Evolutionary conservation across 306 rosid genomes (phyloP).

Genomic region (Prunus salicina): DNA sequence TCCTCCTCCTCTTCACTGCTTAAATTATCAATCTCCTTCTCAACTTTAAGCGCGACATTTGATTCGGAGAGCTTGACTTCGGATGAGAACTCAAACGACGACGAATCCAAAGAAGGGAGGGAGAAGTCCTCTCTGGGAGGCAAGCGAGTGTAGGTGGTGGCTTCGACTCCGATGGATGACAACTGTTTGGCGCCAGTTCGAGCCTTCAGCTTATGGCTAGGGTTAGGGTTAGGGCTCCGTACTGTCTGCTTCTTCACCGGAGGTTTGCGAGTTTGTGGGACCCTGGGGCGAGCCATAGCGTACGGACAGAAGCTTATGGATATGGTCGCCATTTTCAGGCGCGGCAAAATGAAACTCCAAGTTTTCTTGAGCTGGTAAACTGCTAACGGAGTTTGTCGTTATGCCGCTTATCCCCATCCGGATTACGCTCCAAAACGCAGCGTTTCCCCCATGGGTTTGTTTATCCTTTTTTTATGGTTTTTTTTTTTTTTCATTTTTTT

Average conservation of each 20-base stretch:
- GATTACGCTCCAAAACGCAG: conserved; percentile 4
- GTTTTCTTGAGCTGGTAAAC: neutral
- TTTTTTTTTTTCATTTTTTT: too few relatives aligned
- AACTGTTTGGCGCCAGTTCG: conserved; percentile 30
- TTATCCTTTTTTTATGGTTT: too few relatives aligned
- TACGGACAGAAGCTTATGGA: conserved; percentile 47
- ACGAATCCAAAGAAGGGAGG: conserved; percentile 15
- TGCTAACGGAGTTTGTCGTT: neutral
- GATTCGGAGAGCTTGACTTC: conserved; percentile 79
- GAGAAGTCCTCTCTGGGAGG: conserved; percentile 77
- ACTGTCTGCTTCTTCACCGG: conserved; percentile 25
- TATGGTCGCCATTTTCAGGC: conserved; percentile 48
- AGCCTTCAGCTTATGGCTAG: conserved; percentile 17
- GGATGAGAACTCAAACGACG: conserved; percentile 16
- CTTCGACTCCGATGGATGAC: conserved; percentile 53
- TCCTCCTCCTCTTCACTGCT: conserved; percentile 19
- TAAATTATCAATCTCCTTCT: conserved; percentile 26
- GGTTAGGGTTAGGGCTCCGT: conserved; percentile 25
- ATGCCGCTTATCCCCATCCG: conserved; percentile 16
- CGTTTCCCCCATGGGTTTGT: neutral
- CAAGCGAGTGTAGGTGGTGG: conserved; percentile 81
- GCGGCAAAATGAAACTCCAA: conserved; percentile 9
- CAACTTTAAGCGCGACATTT: conserved; percentile 19
- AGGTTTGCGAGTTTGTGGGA: conserved; percentile 35
- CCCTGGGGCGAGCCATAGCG: conserved; percentile 51